Base-by-base conservation (phyloP, 352 stramenopile species). In the Globisporangium takayamanum region DNA sequence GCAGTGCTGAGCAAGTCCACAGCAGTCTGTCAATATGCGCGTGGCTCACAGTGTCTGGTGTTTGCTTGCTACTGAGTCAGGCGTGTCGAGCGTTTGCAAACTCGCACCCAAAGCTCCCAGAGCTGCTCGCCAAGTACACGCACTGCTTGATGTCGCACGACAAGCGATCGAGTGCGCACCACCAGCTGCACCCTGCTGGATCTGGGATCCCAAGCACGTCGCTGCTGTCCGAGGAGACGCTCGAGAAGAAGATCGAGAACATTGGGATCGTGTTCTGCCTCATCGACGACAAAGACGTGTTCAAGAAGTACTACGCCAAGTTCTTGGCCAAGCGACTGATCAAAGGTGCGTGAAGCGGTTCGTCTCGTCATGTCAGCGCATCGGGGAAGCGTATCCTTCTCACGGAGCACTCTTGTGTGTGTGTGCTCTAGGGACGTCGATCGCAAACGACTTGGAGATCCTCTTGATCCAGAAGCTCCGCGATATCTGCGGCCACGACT, bases 241-340 rank as follows among this genome's bases (percentile, higher is more conserved):
- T 93, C 36, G 85, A 94, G 49, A 74, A 77, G 39, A 92, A 90
- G 63, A 88, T 94, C 50, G 79, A 91, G 50, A 87, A 84, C 42
- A 84, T 93, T 26, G 74, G 83, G 14, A 73, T 93, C 39, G 85
- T 94, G 22, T 94, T 94, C 59, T 92, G 83, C 53, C 69, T 94
- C n/a, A 88, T 94, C 50, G 83, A 94, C 36, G 85, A 94, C 73
- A 94, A 94, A 61, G 85, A 94, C 58, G 67, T 94, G 14, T 94
- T 94, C 81, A 92, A 94, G 60, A 92, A 92, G 50, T 93, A 88
- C 56, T 94, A 94, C 55, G 81, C 85, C 2, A 94, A 92, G 55
- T 89, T 88, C 63, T 56, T 94, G 44, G 79, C 85, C 7, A 92
- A 93, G 50, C 73, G 85, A 3, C 67, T 94, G 20, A 92, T 94